A percentile compares a stretch with the other conserved stretches of the same genome.
Evolutionary conservation across 148 eudicot genomes (phyloP).

Genomic region (Silene uniflora): DNA sequence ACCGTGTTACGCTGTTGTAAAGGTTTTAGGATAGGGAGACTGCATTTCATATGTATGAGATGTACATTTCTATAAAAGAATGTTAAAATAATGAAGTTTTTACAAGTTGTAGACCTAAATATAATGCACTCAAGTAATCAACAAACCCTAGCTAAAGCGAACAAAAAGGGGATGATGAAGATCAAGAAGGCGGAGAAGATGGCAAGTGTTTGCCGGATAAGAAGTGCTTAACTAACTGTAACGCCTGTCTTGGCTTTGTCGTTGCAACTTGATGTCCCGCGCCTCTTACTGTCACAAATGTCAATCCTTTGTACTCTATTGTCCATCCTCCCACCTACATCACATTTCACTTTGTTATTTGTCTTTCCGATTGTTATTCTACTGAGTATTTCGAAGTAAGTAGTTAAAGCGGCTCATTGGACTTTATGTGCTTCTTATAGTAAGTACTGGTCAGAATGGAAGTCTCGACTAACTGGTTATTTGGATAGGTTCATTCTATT

Average conservation of each 20-base stretch:
- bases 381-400: not conserved
- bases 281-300: slow-evolving; percentile 57
- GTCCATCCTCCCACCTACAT: slow-evolving; percentile 86
- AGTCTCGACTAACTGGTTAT: too few species aligned
- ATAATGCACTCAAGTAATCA: not conserved
- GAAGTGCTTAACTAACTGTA: slow-evolving; percentile 37
- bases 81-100: not conserved
- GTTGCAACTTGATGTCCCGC: slow-evolving; percentile 70
- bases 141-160: not conserved
- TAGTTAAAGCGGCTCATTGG: too few species aligned
- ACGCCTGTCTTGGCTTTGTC: slow-evolving; percentile 47
- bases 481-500: too few species aligned
- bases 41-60: too few species aligned
- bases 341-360: not conserved
- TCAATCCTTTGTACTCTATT: slow-evolving; percentile 49
- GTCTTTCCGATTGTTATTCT: not conserved
- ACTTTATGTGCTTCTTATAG: too few species aligned
- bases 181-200: slow-evolving; percentile 27
- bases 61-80: slow-evolving; percentile 10
- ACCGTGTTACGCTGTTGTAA: too few species aligned
- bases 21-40: too few species aligned
- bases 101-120: not conserved
- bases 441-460: too few species aligned
- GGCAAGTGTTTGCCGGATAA: slow-evolving; percentile 31
- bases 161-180: not conserved